Base-by-base conservation (phyloP, 2,329 filamentous ascomycete species). In the Ustilaginoidea virens region DNA sequence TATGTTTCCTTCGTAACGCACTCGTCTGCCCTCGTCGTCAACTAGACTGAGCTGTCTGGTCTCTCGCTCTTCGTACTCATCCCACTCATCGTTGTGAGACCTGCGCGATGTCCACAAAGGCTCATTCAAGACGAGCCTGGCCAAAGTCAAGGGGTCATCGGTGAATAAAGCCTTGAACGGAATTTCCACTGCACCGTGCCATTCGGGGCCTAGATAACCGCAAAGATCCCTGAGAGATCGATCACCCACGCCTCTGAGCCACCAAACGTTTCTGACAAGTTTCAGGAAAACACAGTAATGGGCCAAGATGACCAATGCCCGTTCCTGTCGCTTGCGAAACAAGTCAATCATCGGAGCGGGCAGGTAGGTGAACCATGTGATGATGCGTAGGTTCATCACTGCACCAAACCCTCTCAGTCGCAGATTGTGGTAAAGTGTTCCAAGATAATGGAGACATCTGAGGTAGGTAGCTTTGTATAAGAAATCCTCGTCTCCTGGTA, bases 351-450 rank as follows among this genome's bases (percentile, higher is more conserved):
- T 64, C 5, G 36, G 35, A 1, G 42, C 41, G 5, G 62, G 60
- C 13, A 67, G 35, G 29, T 62, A 69, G 3, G 63, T 70, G 31
- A 66, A 58, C 49, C 61, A 66, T 7, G 62, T 66, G 34, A 65
- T 56, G 41, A 66, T 54, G 30, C 66, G 60, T 10, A 70, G 44
- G 33, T 52, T 46, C 39, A 69, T 51, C 16, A 61, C 45, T 12
- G 56, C 48, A 20, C 51, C 51, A 23, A 64, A 53, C 4, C 63
- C 63, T 11, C 52, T 37, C 8, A 36, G 14, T 7, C 26, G 41
- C n/a, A 70, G 45, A 36, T 66, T 58, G 29, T 49, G 44, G 34
- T 69, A 70, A 2, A 71, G 51, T 1, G 62, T 60, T 17, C 66
- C 66, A 2, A 71, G 49, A 34, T 55, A 63, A 30, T 56, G 55